Evolutionary conservation across 1,139 yeast genomes (phyloP), one percentile per base, ranked within the genome.

Genomic region (Pichia sp.): DNA sequence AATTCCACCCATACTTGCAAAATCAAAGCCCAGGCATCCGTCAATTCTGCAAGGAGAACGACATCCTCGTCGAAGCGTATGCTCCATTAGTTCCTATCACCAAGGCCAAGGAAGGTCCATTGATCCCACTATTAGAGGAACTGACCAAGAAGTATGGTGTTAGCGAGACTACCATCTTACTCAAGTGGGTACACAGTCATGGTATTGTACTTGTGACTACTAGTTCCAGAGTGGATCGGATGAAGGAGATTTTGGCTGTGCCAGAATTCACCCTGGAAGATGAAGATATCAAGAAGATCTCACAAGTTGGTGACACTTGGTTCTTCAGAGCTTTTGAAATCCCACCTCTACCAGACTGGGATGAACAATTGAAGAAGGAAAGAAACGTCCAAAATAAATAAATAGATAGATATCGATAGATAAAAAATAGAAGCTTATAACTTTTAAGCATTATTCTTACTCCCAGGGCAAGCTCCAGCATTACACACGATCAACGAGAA

Each of bases 131-230:
- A 22, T 50, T 78, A 18, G 58, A 62, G 0, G 56, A 65, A 35
- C 57, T 84, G 40, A 59, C 76, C 12, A 48, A 55, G 17, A 79
- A 79, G 51, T 77, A 82, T 52, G 52, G 52, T 27, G 74, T 67
- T 48, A 64, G 81, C 12, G 63, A 66, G 17, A 73, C 81, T 12
- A 85, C 79, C 53, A 63, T 84, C 33, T 63, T 83, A 41, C 64
- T 85, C 41, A 68, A 83, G 52, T 84, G 86, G 78, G 73, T 74
- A 9, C 63, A 74, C 32, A 78, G 77, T 49, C 69, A 64, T 39
- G 79, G 77, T 4, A 67, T 81, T 16, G 56, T 82, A 30, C 84
- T 93, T 9, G 64, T 84, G 23, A 83, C 93, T 17, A 82, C 94
- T 3, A 73, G 85, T 19, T 67, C 79, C 6, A 75, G 78, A 47